Evolutionary conservation across 805 yeast species (phyloP).

Genomic region (Cyberlindnera misumaiensis): DNA sequence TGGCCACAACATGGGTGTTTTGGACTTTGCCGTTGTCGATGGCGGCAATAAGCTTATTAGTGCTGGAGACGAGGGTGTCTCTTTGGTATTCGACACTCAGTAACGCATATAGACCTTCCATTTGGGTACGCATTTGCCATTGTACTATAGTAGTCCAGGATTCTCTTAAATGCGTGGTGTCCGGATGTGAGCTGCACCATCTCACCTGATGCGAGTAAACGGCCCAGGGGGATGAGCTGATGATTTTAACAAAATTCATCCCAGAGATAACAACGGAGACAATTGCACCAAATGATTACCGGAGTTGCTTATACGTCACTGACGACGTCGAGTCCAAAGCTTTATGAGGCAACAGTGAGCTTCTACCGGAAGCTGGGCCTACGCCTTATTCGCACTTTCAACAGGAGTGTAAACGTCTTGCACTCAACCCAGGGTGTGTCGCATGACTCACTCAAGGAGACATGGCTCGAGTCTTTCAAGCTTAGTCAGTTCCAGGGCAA

Average conservation of each 20-base stretch:
- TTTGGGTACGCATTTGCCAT: no score
- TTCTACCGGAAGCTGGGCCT: conserved; percentile 62
- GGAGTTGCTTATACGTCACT: conserved; percentile 56
- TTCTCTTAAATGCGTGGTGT: not conserved
- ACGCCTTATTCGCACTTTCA: conserved; percentile 49
- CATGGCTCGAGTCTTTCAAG: conserved; percentile 70
- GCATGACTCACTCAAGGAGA: conserved; percentile 57
- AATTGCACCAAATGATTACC: conserved; percentile 3
- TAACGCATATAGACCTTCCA: not conserved
- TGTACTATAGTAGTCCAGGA: no score
- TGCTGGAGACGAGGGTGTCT: conserved; percentile 97
- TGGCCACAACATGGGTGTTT: conserved; percentile 92
- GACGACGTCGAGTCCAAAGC: conserved; percentile 43
- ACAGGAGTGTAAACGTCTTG: conserved; percentile 37
- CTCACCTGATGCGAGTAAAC: not conserved
- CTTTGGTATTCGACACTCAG: conserved; percentile 42
- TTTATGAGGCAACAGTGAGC: conserved; percentile 40
- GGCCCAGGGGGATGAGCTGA: not conserved
- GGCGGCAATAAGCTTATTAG: conserved; percentile 68
- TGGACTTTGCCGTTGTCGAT: conserved; percentile 71
- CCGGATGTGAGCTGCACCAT: not conserved
- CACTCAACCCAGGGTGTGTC: conserved; percentile 49
- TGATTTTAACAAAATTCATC: no score
- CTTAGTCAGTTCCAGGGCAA: conserved; percentile 49
- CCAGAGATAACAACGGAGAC: not conserved